Evolutionary conservation across 2,329 filamentous ascomycete species (phyloP).

Genomic region (Penicillium griseofulvum): DNA sequence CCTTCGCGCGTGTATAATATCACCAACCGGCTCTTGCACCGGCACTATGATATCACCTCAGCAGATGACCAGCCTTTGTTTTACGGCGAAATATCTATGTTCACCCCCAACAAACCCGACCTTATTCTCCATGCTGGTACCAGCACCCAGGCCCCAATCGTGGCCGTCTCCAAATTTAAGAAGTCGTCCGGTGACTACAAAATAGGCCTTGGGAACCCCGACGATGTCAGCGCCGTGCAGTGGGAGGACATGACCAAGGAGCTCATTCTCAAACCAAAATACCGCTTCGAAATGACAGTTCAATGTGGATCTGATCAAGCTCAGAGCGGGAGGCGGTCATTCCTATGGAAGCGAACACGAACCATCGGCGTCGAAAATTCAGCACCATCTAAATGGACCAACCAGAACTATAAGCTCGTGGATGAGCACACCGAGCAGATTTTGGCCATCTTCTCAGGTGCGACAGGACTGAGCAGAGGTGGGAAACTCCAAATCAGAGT

Average conservation of each 20-base stretch:
- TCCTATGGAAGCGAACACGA: constrained; percentile 31
- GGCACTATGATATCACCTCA: constrained; percentile 17
- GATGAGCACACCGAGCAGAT: constrained; percentile 16
- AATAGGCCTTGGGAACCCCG: constrained; percentile 27
- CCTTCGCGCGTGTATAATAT: constrained; percentile 11
- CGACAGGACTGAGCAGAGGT: constrained; percentile 8
- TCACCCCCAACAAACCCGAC: constrained; percentile 16
- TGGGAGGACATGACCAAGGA: constrained; percentile 29
- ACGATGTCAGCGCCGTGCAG: constrained; percentile 14
- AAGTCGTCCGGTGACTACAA: constrained; percentile 25
- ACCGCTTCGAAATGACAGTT: constrained; percentile 25
- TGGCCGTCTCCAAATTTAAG: constrained; percentile 26
- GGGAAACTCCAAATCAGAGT: constrained; percentile 17
- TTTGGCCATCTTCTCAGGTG: constrained; percentile 18
- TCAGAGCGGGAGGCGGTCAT: constrained; percentile 14
- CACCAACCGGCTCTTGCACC: constrained; percentile 9
- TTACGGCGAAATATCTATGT: constrained; percentile 13
- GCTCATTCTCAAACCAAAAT: constrained; percentile 19
- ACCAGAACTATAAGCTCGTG: constrained; percentile 29
- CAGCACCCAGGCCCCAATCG: constrained; percentile 12
- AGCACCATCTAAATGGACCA: constrained; percentile 15
- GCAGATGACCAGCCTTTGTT: constrained; percentile 8
- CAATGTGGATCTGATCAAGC: neutral
- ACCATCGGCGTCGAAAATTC: constrained; percentile 20
- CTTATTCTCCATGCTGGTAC: constrained; percentile 14